Conservation (phyloP, 495 filamentous ascomycete genomes). For the Podospora bellae-mahoneyi region DNA sequence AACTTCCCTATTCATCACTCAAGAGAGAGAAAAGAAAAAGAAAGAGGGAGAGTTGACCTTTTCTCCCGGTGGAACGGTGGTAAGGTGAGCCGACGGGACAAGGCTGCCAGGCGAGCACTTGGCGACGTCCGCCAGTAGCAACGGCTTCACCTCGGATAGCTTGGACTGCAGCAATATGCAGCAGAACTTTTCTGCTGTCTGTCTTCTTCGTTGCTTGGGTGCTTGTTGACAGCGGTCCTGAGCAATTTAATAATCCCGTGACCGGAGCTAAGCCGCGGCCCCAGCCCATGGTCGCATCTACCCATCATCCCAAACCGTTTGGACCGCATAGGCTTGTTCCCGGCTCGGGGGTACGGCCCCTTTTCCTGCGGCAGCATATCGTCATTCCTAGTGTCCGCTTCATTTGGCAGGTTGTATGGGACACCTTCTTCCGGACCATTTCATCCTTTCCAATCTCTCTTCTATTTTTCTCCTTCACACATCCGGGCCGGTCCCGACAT, state of each 20-base stretch:
- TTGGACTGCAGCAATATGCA: background rate
- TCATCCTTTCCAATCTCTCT: conserved; percentile 10
- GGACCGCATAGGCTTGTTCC: background rate
- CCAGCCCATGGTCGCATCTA: background rate
- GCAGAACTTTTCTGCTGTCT: background rate
- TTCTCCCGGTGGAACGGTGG: background rate
- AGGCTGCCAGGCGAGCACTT: background rate
- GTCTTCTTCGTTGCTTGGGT: background rate
- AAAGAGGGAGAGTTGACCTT: background rate
- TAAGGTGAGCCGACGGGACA: conserved; percentile 3
- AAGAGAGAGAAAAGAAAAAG: background rate
- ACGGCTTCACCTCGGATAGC: conserved; percentile 4
- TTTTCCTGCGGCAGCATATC: background rate
- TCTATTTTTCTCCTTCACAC: background rate
- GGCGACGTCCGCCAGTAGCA: background rate
- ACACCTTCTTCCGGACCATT: conserved; percentile 14
- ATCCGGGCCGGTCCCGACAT: no score
- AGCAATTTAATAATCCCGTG: conserved; percentile 16
- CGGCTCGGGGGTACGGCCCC: background rate
- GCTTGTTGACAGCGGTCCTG: conserved; percentile 5
- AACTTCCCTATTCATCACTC: background rate
- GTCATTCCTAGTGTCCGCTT: background rate
- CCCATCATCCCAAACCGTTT: background rate
- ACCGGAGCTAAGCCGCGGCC: conserved; percentile 9
- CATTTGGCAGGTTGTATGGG: conserved; percentile 6